Evolutionary conservation across 371 early-diverging fungal species (phyloP), one percentile per base, ranked within the genome.

Genomic region (Catenaria anguillulae): DNA sequence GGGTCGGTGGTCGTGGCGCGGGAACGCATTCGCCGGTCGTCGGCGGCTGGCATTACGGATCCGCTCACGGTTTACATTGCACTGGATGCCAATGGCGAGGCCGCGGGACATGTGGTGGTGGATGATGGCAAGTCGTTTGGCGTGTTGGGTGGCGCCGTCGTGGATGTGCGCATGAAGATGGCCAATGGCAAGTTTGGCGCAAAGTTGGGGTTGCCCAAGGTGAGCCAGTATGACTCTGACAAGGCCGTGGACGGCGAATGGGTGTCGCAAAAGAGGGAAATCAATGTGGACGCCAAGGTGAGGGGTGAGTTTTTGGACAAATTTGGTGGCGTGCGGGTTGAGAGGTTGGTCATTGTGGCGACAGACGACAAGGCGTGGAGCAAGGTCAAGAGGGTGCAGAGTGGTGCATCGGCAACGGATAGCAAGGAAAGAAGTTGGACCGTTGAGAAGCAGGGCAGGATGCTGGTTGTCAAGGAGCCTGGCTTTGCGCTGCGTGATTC

Each of bases 1-100:
- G 98, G 98, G 17, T 74, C 74, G 29, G 92, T 97, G 60, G 65
- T 96, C 17, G 84, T 93, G 26, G 80, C 85, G 17, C 82, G 92
- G 36, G 89, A 92, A 68, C 85, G 97, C 60, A 71, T 81, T 21
- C 86, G 98, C 56, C 83, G 93, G 33, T 84, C 90, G 33, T 87
- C 93, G 2, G 64, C 77, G 26, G 77, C 87, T 10, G 88, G 88
- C 88, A 71, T 73, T 40, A 71, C 75, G 42, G 98, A 97, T 70
- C 97, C 98, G 0, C 87, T 89, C 68, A 96, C 96, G 6, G 73
- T 97, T 29, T 70, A 90, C 54, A 75, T 97, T 52, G 90, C 89
- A 3, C 66, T 91, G 54, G 81, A 86, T 64, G 52, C 43, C 6
- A 52, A 17, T 15, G 43, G 33, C 4, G 21, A 19, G 2, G 56